phyloP scores from a whole-genome alignment of 371 early-diverging fungal genomes.

The Mortierella sp. region DNA sequence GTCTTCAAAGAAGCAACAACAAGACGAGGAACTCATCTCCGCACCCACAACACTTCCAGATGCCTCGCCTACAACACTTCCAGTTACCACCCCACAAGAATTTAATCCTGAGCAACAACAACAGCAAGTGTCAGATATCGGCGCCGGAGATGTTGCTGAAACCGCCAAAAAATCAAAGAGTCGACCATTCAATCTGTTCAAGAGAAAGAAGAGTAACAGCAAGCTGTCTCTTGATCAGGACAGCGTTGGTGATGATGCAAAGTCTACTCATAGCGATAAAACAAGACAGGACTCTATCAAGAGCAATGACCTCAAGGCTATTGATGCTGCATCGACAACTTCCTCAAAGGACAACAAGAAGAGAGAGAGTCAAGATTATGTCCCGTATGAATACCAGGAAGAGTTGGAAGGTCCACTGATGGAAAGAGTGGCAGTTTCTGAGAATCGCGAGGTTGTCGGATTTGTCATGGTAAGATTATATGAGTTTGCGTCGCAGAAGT shows the following conservation, averaged over 20 bases:
- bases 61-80: background rate
- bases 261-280: slow-evolving; percentile 23
- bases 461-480: slow-evolving; percentile 45
- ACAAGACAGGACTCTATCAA: slow-evolving; percentile 25
- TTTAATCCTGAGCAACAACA: background rate
- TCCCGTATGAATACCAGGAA: slow-evolving; percentile 55
- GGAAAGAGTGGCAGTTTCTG: slow-evolving; percentile 46
- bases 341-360: slow-evolving; percentile 19
- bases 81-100: background rate
- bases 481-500: background rate
- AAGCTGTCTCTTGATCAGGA: slow-evolving; percentile 16
- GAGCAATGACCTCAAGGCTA: slow-evolving; percentile 9
- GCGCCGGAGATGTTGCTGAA: background rate
- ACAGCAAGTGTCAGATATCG: background rate
- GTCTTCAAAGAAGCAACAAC: slow-evolving; percentile 18
- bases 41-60: background rate
- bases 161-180: slow-evolving; percentile 19
- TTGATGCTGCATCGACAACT: background rate
- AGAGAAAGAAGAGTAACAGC: slow-evolving; percentile 31
- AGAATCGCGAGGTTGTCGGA: slow-evolving; percentile 36
- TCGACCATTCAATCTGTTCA: slow-evolving; percentile 41
- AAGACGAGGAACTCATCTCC: slow-evolving; percentile 1
- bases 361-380: slow-evolving; percentile 36
- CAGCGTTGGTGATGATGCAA: slow-evolving; percentile 15
- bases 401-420: slow-evolving; percentile 50